Evolutionary conservation across 2,329 filamentous ascomycete species (phyloP), one percentile per base, ranked within the genome.

Genomic region (Alternaria viburni): DNA sequence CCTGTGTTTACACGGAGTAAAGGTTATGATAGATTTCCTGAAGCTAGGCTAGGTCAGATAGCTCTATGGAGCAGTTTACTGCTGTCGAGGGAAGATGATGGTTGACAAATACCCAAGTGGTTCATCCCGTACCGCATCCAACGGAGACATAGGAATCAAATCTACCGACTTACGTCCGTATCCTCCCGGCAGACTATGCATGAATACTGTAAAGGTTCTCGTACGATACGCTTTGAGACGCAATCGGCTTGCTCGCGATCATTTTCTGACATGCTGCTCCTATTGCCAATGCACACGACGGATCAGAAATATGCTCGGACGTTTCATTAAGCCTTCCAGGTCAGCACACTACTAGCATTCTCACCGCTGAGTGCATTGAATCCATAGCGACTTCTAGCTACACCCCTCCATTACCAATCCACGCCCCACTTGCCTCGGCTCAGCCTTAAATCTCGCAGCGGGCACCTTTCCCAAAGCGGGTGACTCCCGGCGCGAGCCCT

Each of bases 401-500:
- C 44, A 56, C 61, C 64, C 63, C 49, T 59, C 60, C 64, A 65
- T 69, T 64, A 65, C 64, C 61, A 69, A 66, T 64, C 54, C 36
- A 19, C n/a, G 51, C 67, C 71, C 71, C 70, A 70, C 70, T 70
- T 74, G 65, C 71, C 71, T 73, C 70, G 71, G 71, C 61, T 66
- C 60, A 67, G 60, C 49, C 57, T 50, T 62, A 60, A 41, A 45
- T 17, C 44, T 23, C 25, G 36, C 41, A 65, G 64, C 66, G 67
- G 67, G 32, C 64, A 46, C 65, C 62, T 72, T 62, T 13, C 69
- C 63, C 10, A 32, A 71, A 57, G 15, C 47, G 54, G 61, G n/a
- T 30, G 30, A 60, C 56, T 61, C 63, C 69, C 69, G 70, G 60
- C 55, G 55, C 52, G 17, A 58, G 36, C 25, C 32, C 60, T 68